Evolutionary conservation across 306 rosid genomes (phyloP), one percentile per base, ranked within the genome.

Genomic region (Datisca glomerata): DNA sequence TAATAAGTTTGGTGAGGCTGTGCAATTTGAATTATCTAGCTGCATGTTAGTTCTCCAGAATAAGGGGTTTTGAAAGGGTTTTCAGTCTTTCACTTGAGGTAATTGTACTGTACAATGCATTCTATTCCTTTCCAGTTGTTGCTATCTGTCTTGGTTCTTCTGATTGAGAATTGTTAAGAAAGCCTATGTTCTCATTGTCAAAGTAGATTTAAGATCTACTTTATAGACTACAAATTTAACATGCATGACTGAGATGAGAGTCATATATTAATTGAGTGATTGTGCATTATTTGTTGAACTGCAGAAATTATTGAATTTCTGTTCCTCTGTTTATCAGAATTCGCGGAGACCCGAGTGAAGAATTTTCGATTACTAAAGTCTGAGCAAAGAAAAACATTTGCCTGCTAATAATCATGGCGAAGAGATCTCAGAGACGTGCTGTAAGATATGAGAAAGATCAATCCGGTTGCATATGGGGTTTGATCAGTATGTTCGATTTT

Each of bases 381-480:
- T 39, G 33, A 51, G 29, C 19, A 28, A 49, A 49, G 45, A 47
- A 38, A 37, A 60, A 68, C 33, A 55, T 53, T n/a, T n/a, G n/a
- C n/a, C n/a, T n/a, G n/a, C 57, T 18, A 20, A 43, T 59, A 36
- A 19, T 38, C 12, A 85, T 85, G 98, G 80, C 85, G 33, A 91
- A 81, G 71, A 73, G 65, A 53, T 80, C 98, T 21, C 78, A 73
- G 47, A 91, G 76, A 60, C 84, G 83, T 45, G 4, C 69, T 24
- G 54, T 75, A 44, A 77, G 74, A 53, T 75, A 68, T 62, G 94
- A 78, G 72, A 84, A 69, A 72, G 92, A 84, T 73, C 91, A 85
- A 45, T 73, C 79, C 2, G 96, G 98, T 33, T 91, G 98, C 49
- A 91, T 91, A 86, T 85, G 92, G 96, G 92, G 98, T n/a, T 78